Conservation (phyloP, 2,329 filamentous ascomycete species). For the Fusarium camptoceras region DNA sequence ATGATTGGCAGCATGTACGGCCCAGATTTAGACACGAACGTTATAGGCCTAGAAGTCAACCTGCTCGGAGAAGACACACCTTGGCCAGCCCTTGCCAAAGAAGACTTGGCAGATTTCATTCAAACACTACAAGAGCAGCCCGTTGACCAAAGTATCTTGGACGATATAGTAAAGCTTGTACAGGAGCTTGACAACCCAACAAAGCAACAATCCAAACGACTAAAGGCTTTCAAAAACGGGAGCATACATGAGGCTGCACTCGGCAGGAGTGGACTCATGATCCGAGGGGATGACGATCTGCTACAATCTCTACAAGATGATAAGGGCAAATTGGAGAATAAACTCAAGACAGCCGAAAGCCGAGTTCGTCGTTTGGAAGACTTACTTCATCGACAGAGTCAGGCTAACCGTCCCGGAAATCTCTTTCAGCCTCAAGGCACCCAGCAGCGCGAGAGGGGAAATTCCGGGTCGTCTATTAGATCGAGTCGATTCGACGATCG, state of each 20-base stretch:
- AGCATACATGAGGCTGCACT: constrained; percentile 92
- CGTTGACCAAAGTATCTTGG: constrained; percentile 72
- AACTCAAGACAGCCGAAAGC: constrained; percentile 85
- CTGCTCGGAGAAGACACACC: constrained; percentile 80
- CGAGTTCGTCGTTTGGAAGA: constrained; percentile 92
- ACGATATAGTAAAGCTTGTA: constrained; percentile 80
- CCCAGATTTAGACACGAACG: constrained; percentile 74
- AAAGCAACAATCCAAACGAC: constrained; percentile 84
- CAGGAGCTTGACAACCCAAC: constrained; percentile 85
- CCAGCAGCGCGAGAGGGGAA: constrained; percentile 62
- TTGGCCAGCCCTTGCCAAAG: constrained; percentile 82
- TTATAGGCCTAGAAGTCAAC: constrained; percentile 86
- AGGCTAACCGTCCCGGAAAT: constrained; percentile 66
- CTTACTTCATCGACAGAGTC: constrained; percentile 84
- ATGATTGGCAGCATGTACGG: constrained; percentile 81
- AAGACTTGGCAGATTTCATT: constrained; percentile 82
- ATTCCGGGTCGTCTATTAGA: constrained; percentile 62
- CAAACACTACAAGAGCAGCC: constrained; percentile 73
- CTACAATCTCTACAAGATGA: constrained; percentile 83
- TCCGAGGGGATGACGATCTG: constrained; percentile 89
- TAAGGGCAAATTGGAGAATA: constrained; percentile 79
- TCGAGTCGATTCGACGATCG: constrained; percentile 59
- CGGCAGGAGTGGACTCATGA: constrained; percentile 85
- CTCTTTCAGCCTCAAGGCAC: constrained; percentile 64
- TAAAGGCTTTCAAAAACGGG: constrained; percentile 96